phyloP scores from a whole-genome alignment of 805 yeast genomes.

The Saccharomycopsis sp. region DNA sequence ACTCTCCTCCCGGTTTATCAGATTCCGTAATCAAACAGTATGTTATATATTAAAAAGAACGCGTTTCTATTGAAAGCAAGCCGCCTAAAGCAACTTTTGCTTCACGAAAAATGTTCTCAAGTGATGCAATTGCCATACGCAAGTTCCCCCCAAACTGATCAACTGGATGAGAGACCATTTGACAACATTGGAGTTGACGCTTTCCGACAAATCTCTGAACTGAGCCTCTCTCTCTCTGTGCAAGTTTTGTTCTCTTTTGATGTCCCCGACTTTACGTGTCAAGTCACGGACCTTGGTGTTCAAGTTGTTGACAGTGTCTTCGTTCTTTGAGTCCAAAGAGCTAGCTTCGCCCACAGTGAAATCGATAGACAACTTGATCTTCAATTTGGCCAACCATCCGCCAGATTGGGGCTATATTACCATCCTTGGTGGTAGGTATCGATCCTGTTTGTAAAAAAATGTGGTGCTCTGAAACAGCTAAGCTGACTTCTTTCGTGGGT shows the following conservation, averaged over 20 bases:
- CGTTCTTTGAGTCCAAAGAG: constrained; percentile 62
- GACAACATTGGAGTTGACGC: constrained; percentile 61
- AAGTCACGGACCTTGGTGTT: constrained; percentile 52
- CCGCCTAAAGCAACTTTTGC: constrained; percentile 53
- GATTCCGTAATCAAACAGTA: background rate
- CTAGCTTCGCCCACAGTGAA: constrained; percentile 60
- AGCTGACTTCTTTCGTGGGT: too few species aligned
- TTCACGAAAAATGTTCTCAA: constrained; percentile 72
- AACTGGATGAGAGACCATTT: constrained; percentile 70
- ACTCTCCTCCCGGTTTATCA: too few species aligned
- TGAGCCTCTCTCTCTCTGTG: constrained; percentile 70
- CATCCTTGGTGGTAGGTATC: too few species aligned
- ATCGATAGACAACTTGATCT: constrained; percentile 54
- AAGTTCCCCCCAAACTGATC: constrained; percentile 55
- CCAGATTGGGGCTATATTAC: constrained; percentile 37
- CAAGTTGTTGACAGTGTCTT: constrained; percentile 46
- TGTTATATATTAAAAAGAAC: background rate
- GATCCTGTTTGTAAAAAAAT: too few species aligned
- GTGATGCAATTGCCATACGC: constrained; percentile 69
- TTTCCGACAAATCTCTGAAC: constrained; percentile 67
- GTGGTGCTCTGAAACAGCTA: too few species aligned
- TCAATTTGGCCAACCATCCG: constrained; percentile 59
- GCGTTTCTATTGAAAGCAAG: background rate
- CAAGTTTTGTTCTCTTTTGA: constrained; percentile 57
- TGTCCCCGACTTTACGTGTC: constrained; percentile 49